These are phyloP conservation scores for Pyrus hybrid DNA, from an alignment of 331 rosid species.

Conservation along the genomic window DNA sequence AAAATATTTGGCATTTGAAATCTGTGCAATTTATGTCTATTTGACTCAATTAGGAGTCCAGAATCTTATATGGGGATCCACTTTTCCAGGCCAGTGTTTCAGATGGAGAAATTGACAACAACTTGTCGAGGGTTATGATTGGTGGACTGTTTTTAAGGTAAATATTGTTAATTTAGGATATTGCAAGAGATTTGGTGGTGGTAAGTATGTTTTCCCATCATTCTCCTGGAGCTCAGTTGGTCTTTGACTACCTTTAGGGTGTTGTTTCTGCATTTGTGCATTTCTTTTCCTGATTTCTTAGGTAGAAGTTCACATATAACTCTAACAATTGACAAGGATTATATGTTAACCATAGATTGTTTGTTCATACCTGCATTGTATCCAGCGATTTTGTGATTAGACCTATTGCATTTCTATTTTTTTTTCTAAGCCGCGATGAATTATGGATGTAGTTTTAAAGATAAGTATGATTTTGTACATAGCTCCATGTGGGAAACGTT, in stretches of 20 bases:
- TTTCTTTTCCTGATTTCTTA: too few species aligned
- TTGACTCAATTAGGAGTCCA: not conserved
- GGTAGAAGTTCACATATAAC: too few species aligned
- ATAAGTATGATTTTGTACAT: not conserved
- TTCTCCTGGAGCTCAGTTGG: not conserved
- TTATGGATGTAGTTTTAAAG: not conserved
- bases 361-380: not conserved
- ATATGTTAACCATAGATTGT: not conserved
- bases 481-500: not conserved
- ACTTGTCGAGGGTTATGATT: constrained; percentile 71
- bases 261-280: not conserved
- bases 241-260: not conserved
- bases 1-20: not conserved
- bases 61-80: constrained; percentile 14
- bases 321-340: not conserved
- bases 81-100: constrained; percentile 74
- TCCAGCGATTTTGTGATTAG: not conserved
- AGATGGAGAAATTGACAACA: constrained; percentile 70
- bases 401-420: not conserved
- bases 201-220: not conserved
- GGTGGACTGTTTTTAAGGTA: constrained; percentile 87
- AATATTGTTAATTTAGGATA: constrained; percentile 17
- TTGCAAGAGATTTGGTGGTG: not conserved
- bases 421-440: not conserved
- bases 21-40: not conserved